Conservation (phyloP, 1,284 basidiomycete genomes). For the Meripilus lineatus region DNA sequence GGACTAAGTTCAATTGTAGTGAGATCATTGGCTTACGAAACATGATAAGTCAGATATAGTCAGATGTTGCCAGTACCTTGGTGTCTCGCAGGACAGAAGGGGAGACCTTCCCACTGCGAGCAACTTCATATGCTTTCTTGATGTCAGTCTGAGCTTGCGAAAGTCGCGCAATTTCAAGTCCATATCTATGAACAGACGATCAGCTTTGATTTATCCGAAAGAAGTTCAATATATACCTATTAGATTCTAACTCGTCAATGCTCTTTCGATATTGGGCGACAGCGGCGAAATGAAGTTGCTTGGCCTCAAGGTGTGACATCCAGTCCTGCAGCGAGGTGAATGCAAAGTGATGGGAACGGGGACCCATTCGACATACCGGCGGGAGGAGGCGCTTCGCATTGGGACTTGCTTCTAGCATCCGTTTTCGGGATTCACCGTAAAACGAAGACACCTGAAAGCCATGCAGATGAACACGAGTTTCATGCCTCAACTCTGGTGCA, state of each 20-base stretch:
- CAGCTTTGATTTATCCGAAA: neutral
- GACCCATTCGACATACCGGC: conserved; percentile 34
- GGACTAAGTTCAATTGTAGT: no score
- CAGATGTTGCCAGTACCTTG: no score
- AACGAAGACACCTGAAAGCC: conserved; percentile 54
- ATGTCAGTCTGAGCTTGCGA: conserved; percentile 61
- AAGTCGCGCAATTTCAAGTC: conserved; percentile 77
- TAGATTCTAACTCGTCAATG: conserved; percentile 85
- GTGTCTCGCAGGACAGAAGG: conserved; percentile 69
- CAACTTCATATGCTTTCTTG: conserved; percentile 72
- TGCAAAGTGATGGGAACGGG: neutral
- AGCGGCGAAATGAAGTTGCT: conserved; percentile 83
- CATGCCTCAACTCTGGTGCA: neutral
- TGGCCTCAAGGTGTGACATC: conserved; percentile 80
- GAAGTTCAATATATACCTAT: conserved; percentile 42
- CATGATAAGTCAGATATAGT: conserved; percentile 1
- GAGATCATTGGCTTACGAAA: no score
- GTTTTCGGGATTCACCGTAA: conserved; percentile 54
- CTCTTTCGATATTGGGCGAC: conserved; percentile 90
- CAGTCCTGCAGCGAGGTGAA: conserved; percentile 53
- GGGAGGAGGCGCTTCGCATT: conserved; percentile 47
- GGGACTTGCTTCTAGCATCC: conserved; percentile 46
- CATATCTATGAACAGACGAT: conserved; percentile 54
- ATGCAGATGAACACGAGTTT: neutral
- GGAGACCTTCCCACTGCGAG: conserved; percentile 57